Evolutionary conservation across 441 rosid genomes (phyloP).

Genomic region (Croton laevigatus): DNA sequence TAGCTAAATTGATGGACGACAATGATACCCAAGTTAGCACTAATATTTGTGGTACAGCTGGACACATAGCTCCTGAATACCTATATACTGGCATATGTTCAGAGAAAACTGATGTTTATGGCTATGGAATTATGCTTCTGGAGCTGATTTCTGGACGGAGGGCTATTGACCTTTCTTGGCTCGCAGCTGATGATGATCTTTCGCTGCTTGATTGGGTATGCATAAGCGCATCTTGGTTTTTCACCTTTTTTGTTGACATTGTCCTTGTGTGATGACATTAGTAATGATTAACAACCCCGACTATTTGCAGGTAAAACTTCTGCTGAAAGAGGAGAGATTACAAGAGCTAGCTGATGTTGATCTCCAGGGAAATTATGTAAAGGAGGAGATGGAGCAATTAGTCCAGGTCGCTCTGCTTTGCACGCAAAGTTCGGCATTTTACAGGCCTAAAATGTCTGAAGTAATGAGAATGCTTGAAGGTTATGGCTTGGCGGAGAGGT

Average conservation of each 20-base stretch:
- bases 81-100: conserved; percentile 9
- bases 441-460: conserved; percentile 76
- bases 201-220: conserved; percentile 19
- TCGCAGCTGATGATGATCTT: conserved; percentile 7
- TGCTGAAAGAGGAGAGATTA: conserved; percentile 52
- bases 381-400: conserved; percentile 58
- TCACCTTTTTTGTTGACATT: not conserved
- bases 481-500: conserved; percentile 65
- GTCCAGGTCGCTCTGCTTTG: conserved; percentile 71
- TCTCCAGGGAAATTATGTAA: conserved; percentile 46
- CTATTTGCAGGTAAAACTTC: conserved; percentile 53
- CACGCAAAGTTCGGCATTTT: conserved; percentile 57
- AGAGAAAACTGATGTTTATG: conserved; percentile 18
- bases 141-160: conserved; percentile 13
- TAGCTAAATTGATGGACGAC: conserved; percentile 70
- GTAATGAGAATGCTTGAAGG: conserved; percentile 81
- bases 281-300: too few relatives aligned
- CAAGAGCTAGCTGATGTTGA: conserved; percentile 58
- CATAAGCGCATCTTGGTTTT: not conserved
- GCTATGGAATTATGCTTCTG: conserved; percentile 16
- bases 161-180: conserved; percentile 15
- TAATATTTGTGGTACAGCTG: conserved; percentile 51
- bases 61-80: conserved; percentile 24
- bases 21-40: conserved; percentile 73
- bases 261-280: not conserved